Base-by-base conservation (phyloP, 2,329 filamentous ascomycete genomes). In the Leptographium wingfieldii region DNA sequence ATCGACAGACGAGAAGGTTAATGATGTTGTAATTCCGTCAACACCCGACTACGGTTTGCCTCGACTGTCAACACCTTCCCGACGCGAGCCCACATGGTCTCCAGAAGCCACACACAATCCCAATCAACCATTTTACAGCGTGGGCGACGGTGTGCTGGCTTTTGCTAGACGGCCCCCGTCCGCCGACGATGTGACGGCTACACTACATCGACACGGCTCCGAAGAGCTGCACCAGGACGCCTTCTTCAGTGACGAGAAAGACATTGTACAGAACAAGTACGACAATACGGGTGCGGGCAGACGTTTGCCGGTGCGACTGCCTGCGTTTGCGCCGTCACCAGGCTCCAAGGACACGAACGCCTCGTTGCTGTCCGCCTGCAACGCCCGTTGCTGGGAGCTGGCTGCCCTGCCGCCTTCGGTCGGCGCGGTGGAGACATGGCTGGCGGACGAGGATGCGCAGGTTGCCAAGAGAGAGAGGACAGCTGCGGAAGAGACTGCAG, bases 191-290 rank as follows among this genome's bases (percentile, higher is more conserved):
- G 43, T 46, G 16, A 19, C 57, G 31, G 40, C 22, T 3, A 35
- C 61, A 5, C 51, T 64, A 6, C 56, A 43, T 22, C 57, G 55
- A 25, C 60, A 55, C 22, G 61, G 63, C 10, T 87, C 88, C 0
- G 77, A 85, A 61, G 80, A 88, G 16, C 80, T 96, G 56, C 95
- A 96, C 64, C 88, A 91, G 70, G 85, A 91, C 68, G 86, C 92
- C 0, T 92, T 86, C 67, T 97, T 96, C 69, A 88, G 91, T 66
- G 79, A 88, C 33, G 90, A 95, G 63, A 79, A 78, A 57, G 94
- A 97, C 71, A 87, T 96, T 0, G 91, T 92, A 4, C 58, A 40
- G 14, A 40, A 35, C 40, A 58, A 27, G 55, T 46, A 33, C 35
- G 52, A 51, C 11, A n/a, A 22, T 11, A 51, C 48, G 25, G 48